Base-by-base conservation (phyloP, 352 stramenopile species). In the Pythium scleroteichum region DNA sequence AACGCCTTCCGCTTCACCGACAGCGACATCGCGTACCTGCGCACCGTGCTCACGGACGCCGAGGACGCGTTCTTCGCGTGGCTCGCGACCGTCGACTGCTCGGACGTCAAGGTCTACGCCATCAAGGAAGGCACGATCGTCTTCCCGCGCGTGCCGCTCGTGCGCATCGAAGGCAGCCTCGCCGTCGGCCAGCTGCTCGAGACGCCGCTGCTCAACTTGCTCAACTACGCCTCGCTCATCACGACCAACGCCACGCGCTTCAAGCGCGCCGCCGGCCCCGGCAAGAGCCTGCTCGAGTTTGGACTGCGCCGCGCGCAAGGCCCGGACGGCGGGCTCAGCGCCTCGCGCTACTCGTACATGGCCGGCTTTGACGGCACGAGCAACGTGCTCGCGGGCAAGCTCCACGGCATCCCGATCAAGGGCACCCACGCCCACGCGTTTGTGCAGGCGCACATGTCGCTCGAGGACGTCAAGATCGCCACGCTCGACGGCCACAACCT, bases 391-490 rank as follows among this genome's bases (percentile, higher is more conserved):
- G 97, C 97, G 6, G 97, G 97, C 23, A 98, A 98, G 64, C 61
- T 98, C 19, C 94, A 98, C 54, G 82, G 87, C 55, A 97, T 99
- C 49, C 86, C 90, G 16, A 92, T 99, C 53, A 96, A 91, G 64
- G 98, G 98, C 47, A 99, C 98, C 4, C 96, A 99, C 70, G 97
- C 97, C 12, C 98, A 99, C 73, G 87, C 96, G 12, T 99, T 98
- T 76, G 96, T 99, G 23, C 93, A 98, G 76, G 86, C 92, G 26
- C 98, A 98, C 73, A 92, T 81, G 17, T 85, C 75, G n/a, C 74
- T 99, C 24, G 82, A 98, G 19, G 92, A 98, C 40, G 75, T 98
- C n/a, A 88, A 87, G 65, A 66, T 87, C 16, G 69, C 69, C 23
- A 78, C 48, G 53, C 47, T 95, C 16, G 70, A 88, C 35, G 85